Evolutionary conservation across 2,329 filamentous ascomycete species (phyloP).

Genomic region (Mycocentrospora acerina): DNA sequence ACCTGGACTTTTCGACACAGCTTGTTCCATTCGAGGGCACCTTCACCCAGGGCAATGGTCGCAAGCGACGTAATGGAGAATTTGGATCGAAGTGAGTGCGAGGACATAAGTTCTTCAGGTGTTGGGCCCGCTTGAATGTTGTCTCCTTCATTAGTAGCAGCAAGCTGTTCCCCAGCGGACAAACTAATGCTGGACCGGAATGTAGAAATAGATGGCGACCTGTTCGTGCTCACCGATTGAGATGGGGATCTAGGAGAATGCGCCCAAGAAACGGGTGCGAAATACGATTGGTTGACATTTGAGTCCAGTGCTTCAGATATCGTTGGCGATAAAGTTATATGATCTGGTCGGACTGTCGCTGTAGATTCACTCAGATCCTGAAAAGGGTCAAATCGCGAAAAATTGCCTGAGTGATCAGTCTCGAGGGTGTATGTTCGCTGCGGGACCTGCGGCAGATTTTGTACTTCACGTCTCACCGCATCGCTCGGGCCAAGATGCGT

Average conservation of each 20-base stretch:
- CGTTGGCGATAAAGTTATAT: slow-evolving; percentile 10
- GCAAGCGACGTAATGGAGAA: slow-evolving; percentile 23
- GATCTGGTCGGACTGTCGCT: slow-evolving; percentile 14
- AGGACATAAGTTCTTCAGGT: slow-evolving; percentile 14
- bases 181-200: slow-evolving; percentile 15
- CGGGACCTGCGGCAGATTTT: slow-evolving; percentile 26
- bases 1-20: slow-evolving; percentile 30
- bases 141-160: no score
- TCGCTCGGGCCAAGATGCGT: slow-evolving; percentile 32
- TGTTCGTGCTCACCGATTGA: no score
- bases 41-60: slow-evolving; percentile 26
- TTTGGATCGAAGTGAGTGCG: slow-evolving; percentile 14
- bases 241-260: no score
- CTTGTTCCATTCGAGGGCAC: slow-evolving; percentile 32
- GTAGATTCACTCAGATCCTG: slow-evolving; percentile 12
- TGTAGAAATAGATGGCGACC: slow-evolving; percentile 26
- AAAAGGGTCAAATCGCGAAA: slow-evolving; percentile 15
- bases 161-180: no score
- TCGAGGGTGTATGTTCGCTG: slow-evolving; percentile 29
- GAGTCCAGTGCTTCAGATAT: no score
- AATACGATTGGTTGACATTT: slow-evolving; percentile 17
- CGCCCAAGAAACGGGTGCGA: slow-evolving; percentile 18
- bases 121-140: slow-evolving; percentile 21
- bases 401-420: slow-evolving; percentile 21
- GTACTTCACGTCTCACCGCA: slow-evolving; percentile 28